These are phyloP conservation scores for Pseudocercospora macadamiae DNA, from an alignment of 2,329 filamentous ascomycete genomes.

Conservation along the genomic window DNA sequence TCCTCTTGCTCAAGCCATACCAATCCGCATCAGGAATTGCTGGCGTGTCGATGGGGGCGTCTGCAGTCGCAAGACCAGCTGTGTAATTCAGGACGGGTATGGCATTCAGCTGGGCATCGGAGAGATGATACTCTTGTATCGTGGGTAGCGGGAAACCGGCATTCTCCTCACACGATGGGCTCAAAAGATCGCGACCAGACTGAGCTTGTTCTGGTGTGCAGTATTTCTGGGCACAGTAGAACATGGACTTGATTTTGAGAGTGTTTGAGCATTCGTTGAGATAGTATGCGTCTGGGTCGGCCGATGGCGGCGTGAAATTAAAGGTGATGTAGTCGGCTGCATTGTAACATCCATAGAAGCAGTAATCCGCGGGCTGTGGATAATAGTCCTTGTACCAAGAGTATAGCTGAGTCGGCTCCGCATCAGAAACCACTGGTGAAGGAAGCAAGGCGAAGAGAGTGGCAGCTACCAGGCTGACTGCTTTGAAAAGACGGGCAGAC, in stretches of 20 bases:
- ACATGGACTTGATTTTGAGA: conserved; percentile 19
- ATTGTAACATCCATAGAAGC: conserved; percentile 10
- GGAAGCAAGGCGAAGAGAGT: not conserved
- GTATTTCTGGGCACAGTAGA: conserved; percentile 24
- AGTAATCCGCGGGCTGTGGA: conserved; percentile 18
- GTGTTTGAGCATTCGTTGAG: conserved; percentile 17
- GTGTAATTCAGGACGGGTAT: conserved; percentile 18
- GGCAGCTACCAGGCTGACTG: not conserved
- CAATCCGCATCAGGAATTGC: conserved; percentile 23
- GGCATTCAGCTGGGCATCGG: conserved; percentile 10
- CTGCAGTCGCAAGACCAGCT: conserved; percentile 18
- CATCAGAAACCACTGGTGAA: not conserved
- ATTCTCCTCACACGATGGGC: conserved; percentile 9
- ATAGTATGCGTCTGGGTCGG: conserved; percentile 9
- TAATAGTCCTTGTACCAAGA: conserved; percentile 27
- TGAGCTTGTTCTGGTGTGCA: conserved; percentile 14
- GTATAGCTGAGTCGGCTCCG: conserved; percentile 14
- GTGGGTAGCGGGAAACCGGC: conserved; percentile 13
- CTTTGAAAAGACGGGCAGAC: not conserved
- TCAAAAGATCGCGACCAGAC: conserved; percentile 11
- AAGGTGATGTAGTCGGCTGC: conserved; percentile 12
- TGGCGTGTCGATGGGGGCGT: conserved; percentile 9
- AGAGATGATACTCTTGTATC: conserved; percentile 9
- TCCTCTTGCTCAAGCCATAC: conserved; percentile 1
- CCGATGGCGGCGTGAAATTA: conserved; percentile 16